Evolutionary conservation across 192 early-diverging fungal species (phyloP).

Genomic region (Paraglomus occultum): DNA sequence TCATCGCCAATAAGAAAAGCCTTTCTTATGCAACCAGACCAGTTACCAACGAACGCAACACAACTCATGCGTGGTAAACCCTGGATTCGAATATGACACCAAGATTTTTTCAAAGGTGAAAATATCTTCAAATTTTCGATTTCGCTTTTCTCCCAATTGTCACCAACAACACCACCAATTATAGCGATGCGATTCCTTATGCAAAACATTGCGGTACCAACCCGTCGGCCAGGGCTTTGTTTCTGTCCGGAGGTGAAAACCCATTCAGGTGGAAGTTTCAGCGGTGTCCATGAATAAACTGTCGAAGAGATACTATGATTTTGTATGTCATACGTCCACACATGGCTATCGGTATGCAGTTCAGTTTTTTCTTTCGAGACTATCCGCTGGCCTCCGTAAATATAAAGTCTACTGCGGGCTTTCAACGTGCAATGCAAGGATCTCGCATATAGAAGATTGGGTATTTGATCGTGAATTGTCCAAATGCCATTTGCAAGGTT

Average conservation of each 20-base stretch:
- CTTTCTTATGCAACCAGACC: no score
- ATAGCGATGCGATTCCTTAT: slow-evolving; percentile 13
- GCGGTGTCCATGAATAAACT: not conserved
- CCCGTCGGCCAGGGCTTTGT: slow-evolving; percentile 1
- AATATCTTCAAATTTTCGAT: not conserved
- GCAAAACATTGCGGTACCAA: slow-evolving; percentile 11
- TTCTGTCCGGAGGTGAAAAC: no score
- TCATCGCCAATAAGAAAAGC: no score
- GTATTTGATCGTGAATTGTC: not conserved
- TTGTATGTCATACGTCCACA: not conserved
- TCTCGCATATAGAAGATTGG: not conserved
- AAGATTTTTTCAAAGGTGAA: not conserved
- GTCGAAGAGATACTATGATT: not conserved
- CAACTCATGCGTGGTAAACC: no score
- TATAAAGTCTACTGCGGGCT: not conserved
- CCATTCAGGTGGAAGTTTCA: no score
- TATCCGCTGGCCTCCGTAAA: no score
- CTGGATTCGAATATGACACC: no score
- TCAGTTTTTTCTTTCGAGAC: not conserved
- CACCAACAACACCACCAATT: slow-evolving; percentile 6
- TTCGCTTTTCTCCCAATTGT: not conserved
- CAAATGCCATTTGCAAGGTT: not conserved
- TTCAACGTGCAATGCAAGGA: not conserved
- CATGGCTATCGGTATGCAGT: slow-evolving; percentile 11
- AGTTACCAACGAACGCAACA: no score